Percentiles rank a stretch among this genome's conserved stretches.
Conservation (phyloP, 208 protist species). For the Cochliopodium minus region DNA sequence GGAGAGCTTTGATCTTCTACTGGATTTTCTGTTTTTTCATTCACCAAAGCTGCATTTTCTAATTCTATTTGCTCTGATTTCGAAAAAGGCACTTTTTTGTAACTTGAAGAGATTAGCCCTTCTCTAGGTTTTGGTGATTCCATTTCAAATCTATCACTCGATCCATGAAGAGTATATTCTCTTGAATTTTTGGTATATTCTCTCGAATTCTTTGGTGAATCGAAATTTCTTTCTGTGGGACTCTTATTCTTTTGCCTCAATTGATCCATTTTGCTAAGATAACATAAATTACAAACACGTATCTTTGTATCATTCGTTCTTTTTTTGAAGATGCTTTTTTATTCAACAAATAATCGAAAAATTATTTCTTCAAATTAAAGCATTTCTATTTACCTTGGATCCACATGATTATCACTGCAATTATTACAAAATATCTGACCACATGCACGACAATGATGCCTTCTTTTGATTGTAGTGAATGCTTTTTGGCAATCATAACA, state of each 20-base stretch:
- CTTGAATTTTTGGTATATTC: too few relatives aligned
- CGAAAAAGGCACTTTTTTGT: too few relatives aligned
- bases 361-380: too few relatives aligned
- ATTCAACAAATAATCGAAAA: background rate
- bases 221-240: background rate
- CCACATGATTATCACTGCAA: conserved; percentile 23
- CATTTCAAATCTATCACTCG: too few relatives aligned
- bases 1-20: too few relatives aligned
- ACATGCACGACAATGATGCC: conserved; percentile 57
- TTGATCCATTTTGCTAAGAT: background rate
- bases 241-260: background rate
- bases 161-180: too few relatives aligned
- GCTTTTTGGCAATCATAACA: conserved; percentile 44
- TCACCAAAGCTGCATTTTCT: too few relatives aligned
- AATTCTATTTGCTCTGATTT: too few relatives aligned
- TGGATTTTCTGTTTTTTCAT: too few relatives aligned
- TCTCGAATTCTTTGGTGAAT: too few relatives aligned
- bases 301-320: background rate
- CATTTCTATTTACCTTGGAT: background rate
- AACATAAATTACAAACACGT: background rate
- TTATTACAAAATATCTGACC: conserved; percentile 54
- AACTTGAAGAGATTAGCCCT: too few relatives aligned
- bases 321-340: background rate
- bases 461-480: conserved; percentile 38
- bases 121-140: too few relatives aligned